A percentile compares a stretch with the other conserved stretches of the same genome.
These are phyloP conservation scores for Carex cristatella DNA, from an alignment of 176 grass and related monocot genomes.

Conservation along the genomic window DNA sequence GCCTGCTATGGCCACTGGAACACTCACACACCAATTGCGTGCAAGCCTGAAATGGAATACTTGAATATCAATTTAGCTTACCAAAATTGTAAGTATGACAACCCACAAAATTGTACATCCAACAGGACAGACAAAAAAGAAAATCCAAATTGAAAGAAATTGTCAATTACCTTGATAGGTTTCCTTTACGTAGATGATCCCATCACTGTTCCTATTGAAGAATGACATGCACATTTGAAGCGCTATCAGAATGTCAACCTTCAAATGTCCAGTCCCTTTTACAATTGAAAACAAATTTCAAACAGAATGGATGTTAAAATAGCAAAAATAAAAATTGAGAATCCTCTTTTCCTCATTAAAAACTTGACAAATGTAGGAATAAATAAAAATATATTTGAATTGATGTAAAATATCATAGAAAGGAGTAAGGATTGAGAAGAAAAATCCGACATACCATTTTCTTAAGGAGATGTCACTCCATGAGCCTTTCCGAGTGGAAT, in stretches of 20 bases:
- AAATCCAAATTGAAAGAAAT: background rate
- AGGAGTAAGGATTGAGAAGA: background rate
- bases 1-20: background rate
- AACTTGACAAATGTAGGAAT: no score
- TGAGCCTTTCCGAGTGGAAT: background rate
- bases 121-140: background rate
- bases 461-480: background rate
- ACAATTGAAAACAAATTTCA: background rate
- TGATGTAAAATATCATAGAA: no score
- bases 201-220: constrained; percentile 55
- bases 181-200: constrained; percentile 43
- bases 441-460: background rate
- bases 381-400: background rate
- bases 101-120: background rate
- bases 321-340: background rate
- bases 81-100: background rate
- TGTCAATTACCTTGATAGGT: constrained; percentile 38
- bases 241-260: constrained; percentile 11
- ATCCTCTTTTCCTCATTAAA: background rate
- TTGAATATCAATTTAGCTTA: background rate
- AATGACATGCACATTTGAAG: constrained; percentile 52
- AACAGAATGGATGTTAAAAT: background rate
- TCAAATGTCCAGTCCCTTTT: background rate
- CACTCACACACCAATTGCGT: constrained; percentile 33
- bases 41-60: constrained; percentile 27